phyloP scores from a whole-genome alignment of 306 rosid species.

The Sechiopsis laciniata region DNA sequence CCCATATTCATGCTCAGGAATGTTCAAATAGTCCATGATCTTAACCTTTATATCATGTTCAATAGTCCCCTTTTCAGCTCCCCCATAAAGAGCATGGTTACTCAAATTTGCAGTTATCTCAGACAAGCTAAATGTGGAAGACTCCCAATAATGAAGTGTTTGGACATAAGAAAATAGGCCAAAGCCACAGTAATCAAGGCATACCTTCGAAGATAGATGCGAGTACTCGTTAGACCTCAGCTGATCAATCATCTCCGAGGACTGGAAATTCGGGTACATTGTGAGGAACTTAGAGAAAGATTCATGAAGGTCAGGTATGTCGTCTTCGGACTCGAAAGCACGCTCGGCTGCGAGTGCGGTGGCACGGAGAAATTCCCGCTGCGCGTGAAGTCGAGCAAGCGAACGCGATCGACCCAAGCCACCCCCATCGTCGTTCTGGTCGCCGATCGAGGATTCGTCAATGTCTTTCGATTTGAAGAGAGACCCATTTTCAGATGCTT shows the following conservation, averaged over 20 bases:
- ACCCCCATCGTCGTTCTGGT: conserved; percentile 50
- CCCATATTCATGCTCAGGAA: conserved; percentile 89
- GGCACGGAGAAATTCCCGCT: conserved; percentile 80
- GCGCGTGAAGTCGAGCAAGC: conserved; percentile 79
- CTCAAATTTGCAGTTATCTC: conserved; percentile 91
- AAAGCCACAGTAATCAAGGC: conserved; percentile 98
- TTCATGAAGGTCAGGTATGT: conserved; percentile 53
- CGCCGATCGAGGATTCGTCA: conserved; percentile 46
- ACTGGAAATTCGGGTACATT: conserved; percentile 81
- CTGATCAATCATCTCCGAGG: conserved; percentile 80
- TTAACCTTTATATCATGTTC: conserved; percentile 79
- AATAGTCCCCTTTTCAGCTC: conserved; percentile 78
- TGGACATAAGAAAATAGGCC: conserved; percentile 87
- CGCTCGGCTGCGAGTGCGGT: conserved; percentile 90
- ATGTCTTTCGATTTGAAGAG: conserved; percentile 66
- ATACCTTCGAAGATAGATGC: conserved; percentile 81
- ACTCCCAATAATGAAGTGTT: conserved; percentile 91
- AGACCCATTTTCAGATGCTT: conserved; percentile 93
- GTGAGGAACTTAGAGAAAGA: conserved; percentile 70
- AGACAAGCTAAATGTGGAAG: conserved; percentile 90
- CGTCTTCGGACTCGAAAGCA: conserved; percentile 57
- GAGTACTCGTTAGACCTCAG: conserved; percentile 82
- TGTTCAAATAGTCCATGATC: conserved; percentile 89
- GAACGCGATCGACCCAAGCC: conserved; percentile 72
- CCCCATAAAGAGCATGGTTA: conserved; percentile 89